phyloP scores from a whole-genome alignment of 2,329 filamentous ascomycete species.

The Berkeleyomyces rouxiae region DNA sequence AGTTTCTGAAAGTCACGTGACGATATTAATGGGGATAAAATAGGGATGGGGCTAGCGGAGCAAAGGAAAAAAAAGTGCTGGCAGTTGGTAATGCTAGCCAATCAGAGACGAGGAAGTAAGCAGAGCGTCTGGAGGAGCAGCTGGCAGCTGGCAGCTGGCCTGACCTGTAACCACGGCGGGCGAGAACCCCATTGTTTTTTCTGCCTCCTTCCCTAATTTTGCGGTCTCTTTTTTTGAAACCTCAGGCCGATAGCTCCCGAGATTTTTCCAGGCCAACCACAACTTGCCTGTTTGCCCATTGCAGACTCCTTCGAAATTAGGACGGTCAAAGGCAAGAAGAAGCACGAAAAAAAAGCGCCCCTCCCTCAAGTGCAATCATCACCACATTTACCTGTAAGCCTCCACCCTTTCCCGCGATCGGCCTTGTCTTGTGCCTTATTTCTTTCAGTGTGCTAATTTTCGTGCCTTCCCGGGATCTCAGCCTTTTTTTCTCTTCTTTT shows the following conservation, averaged over 20 bases:
- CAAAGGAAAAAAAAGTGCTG: no score
- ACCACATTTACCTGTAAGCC: slow-evolving; percentile 6
- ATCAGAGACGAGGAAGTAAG: slow-evolving; percentile 12
- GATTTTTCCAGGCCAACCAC: slow-evolving; percentile 13
- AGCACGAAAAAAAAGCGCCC: slow-evolving; percentile 9
- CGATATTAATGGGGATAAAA: no score
- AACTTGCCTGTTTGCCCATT: slow-evolving; percentile 5
- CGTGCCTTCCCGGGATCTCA: not conserved
- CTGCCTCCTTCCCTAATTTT: not conserved
- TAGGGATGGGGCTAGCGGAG: no score
- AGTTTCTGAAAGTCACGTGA: not conserved
- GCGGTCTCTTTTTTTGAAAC: not conserved
- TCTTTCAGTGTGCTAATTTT: not conserved
- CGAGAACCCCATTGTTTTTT: not conserved
- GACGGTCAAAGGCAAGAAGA: not conserved
- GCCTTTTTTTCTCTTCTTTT: slow-evolving; percentile 5
- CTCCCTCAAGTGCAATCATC: slow-evolving; percentile 7
- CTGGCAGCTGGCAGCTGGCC: not conserved
- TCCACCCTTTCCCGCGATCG: not conserved
- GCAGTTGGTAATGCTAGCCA: not conserved
- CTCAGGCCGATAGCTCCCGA: slow-evolving; percentile 13
- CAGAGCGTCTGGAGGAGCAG: not conserved
- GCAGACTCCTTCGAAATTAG: not conserved
- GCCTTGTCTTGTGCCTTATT: not conserved
- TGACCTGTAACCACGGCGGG: not conserved